Evolutionary conservation across 2,329 filamentous ascomycete species (phyloP).

Genomic region (Alternaria sp.): DNA sequence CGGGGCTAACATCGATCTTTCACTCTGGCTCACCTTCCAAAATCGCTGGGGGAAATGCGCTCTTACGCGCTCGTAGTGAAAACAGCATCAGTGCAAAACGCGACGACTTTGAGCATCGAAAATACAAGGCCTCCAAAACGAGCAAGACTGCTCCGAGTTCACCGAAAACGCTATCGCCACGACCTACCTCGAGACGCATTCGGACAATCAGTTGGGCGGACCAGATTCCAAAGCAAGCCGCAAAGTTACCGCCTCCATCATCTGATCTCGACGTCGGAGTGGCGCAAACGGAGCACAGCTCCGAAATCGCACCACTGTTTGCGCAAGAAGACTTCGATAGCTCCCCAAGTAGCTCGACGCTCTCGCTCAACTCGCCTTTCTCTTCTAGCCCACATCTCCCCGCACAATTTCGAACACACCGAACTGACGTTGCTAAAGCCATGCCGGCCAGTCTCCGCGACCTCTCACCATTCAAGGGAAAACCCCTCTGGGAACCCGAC

Average conservation of each 20-base stretch:
- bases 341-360: not conserved
- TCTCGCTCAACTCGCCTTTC: not conserved
- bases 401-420: not conserved
- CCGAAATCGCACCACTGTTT: not conserved
- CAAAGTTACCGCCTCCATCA: not conserved
- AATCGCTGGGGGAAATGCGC: not conserved
- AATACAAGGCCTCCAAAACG: not conserved
- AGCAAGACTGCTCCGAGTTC: not conserved
- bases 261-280: not conserved
- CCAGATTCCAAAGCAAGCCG: not conserved
- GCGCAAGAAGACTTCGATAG: not conserved
- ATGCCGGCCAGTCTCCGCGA: not conserved
- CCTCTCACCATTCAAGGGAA: not conserved
- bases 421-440: not conserved
- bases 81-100: not conserved
- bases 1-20: not conserved
- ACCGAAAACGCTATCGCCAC: not conserved
- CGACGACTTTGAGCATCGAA: not conserved
- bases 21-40: not conserved
- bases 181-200: not conserved
- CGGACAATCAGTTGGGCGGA: not conserved
- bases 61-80: not conserved
- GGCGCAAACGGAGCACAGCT: not conserved
- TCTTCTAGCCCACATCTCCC: not conserved
- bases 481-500: constrained; percentile 14